phyloP scores from a whole-genome alignment of 768 basidiomycete genomes.

The Rhodotorula babjevae region DNA sequence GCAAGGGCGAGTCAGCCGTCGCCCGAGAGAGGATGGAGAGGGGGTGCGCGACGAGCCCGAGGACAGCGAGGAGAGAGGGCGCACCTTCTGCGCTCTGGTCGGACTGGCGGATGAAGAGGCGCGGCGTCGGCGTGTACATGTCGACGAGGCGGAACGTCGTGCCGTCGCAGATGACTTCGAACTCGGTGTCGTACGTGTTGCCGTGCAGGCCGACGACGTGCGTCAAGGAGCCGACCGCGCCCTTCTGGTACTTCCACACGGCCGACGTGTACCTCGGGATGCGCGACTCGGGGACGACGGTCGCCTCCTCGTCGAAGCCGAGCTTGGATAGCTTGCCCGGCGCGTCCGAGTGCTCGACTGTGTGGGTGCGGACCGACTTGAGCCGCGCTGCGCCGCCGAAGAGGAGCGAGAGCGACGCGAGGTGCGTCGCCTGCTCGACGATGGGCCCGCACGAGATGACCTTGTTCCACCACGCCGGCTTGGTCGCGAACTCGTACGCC shows the following conservation, averaged over 20 bases:
- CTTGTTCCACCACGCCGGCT: constrained; percentile 90
- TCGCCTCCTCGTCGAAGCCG: constrained; percentile 66
- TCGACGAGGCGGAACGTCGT: constrained; percentile 26
- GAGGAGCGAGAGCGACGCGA: constrained; percentile 67
- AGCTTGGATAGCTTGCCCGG: constrained; percentile 79
- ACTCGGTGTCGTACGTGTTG: constrained; percentile 58
- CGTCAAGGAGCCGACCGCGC: constrained; percentile 84
- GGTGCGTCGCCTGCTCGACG: constrained; percentile 90
- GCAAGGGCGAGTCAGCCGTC: not conserved
- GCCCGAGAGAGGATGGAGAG: not conserved
- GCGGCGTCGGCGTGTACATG: constrained; percentile 14
- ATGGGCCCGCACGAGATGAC: constrained; percentile 65
- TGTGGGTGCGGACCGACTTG: constrained; percentile 61
- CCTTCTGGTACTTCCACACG: constrained; percentile 91
- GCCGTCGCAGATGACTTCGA: constrained; percentile 31
- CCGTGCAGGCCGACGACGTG: constrained; percentile 89
- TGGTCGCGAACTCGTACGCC: constrained; percentile 54
- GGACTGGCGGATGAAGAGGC: constrained; percentile 7
- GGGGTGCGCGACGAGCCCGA: not conserved
- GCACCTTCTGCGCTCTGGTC: not conserved
- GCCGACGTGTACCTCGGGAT: constrained; percentile 90
- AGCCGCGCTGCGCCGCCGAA: constrained; percentile 95
- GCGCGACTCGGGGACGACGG: constrained; percentile 68
- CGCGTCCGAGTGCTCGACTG: constrained; percentile 85
- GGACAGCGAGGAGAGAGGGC: not conserved